Base-by-base conservation (phyloP, 352 stramenopile species). In the Pythium biforme region DNA sequence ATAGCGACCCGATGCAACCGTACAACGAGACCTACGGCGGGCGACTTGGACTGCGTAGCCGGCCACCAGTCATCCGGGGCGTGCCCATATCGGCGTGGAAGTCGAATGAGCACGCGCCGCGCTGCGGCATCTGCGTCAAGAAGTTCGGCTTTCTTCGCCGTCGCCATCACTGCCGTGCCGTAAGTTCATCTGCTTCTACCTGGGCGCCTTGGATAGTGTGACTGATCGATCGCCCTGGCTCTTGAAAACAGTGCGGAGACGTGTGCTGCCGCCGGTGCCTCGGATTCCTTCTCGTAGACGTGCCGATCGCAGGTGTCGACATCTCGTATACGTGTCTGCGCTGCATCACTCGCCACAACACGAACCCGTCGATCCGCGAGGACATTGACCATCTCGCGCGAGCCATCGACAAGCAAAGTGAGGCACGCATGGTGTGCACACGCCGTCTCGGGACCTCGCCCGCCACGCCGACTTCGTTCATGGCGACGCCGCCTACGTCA, bases 201-300 rank as follows among this genome's bases (percentile, higher is more conserved):
- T 37, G 5, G 10, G 23, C 5, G 2, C 15, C 52, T 25, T 5
- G 54, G 56, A 51, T 7, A 1, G 4, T 20, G 14, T 46, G 17
- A 31, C 29, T 47, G 26, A 62, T 27, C 3, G 26, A 1, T 10
- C 37, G 3, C 9, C 8, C 29, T 50, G 20, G 9, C 20, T 37
- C 14, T 23, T 8, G 52, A 61, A n/a, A n/a, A 55, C 61, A 92
- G 82, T 90, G 80, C 56, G 82, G 80, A 17, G 82, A 92, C 39
- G 69, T 92, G 57, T 92, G 76, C 57, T 92, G 80, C 55, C 67
- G 78, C 52, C 71, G 78, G 11, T 92, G 80, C 60, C 70, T 92
- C 12, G 80, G 75, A 5, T 90, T 87, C 59, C 81, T 79, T 55
- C 70, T 91, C 40, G 82, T 91, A 12, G 75, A 89, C 55, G 77